These are phyloP conservation scores for Mallotus japonicus DNA, from an alignment of 441 rosid species.

Conservation along the genomic window DNA sequence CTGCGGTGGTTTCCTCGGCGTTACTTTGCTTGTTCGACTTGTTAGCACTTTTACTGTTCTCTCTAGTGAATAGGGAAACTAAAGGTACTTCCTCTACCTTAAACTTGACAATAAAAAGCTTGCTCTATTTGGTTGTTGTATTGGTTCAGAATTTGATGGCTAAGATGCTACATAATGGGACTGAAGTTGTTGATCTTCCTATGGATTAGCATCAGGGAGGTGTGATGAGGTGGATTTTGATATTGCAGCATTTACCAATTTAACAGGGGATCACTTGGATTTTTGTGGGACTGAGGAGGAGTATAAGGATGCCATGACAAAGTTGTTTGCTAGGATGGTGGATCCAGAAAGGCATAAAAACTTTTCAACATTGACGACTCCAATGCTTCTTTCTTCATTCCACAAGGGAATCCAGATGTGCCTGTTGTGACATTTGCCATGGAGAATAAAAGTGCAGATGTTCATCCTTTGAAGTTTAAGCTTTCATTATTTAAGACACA, in stretches of 20 bases:
- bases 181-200: slow-evolving; percentile 78
- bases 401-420: slow-evolving; percentile 71
- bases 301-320: slow-evolving; percentile 72
- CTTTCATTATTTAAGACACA: slow-evolving; percentile 87
- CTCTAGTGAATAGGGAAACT: slow-evolving; percentile 65
- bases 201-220: slow-evolving; percentile 61
- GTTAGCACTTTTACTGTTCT: slow-evolving; percentile 39
- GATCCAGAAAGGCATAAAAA: slow-evolving; percentile 86
- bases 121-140: slow-evolving; percentile 29
- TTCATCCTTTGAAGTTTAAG: slow-evolving; percentile 76
- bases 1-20: slow-evolving; percentile 28
- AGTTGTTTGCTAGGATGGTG: slow-evolving; percentile 81
- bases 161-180: slow-evolving; percentile 86
- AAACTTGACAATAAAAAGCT: slow-evolving; percentile 59
- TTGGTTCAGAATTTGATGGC: slow-evolving; percentile 93
- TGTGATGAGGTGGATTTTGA: slow-evolving; percentile 83
- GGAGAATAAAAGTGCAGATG: slow-evolving; percentile 84
- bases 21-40: slow-evolving; percentile 30
- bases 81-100: slow-evolving; percentile 75
- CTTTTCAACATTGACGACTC: slow-evolving; percentile 88
- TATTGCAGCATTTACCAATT: slow-evolving; percentile 80
- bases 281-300: slow-evolving; percentile 72
- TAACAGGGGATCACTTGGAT: slow-evolving; percentile 55
- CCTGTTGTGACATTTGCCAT: slow-evolving; percentile 90
- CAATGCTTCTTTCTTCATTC: slow-evolving; percentile 63